Evolutionary conservation across 2,329 filamentous ascomycete species (phyloP), one percentile per base, ranked within the genome.

Genomic region (Xylariaceae sp.): DNA sequence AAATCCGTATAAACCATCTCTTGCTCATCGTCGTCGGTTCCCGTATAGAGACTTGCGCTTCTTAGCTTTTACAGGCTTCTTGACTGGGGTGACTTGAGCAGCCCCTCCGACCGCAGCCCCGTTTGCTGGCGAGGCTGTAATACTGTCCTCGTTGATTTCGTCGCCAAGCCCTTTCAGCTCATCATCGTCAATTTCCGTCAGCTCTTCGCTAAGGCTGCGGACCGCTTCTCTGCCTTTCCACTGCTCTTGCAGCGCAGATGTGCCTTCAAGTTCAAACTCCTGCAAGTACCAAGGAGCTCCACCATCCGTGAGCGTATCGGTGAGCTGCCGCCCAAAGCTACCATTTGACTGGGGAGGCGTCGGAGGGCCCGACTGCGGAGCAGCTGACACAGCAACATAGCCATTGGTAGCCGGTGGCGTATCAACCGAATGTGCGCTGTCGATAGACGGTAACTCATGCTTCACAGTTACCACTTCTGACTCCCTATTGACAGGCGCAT

Each of bases 131-230:
- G 66, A 67, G 3, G 66, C 66, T 9, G 64, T 68, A 39, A 70
- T 69, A 18, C 64, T 71, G 44, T 64, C 62, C 40, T 74, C 69
- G 49, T 74, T 73, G 22, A 79, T 68, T 49, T 78, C 75, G 37
- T 72, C 69, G 26, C 68, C 73, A 26, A 89, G 68, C 26, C 85
- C 87, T 55, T 87, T 83, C 43, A 95, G 72, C 65, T 91, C 88
- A 38, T 94, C 89, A 50, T 96, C 90, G 54, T 95, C 90, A 60
- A 96, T 81, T 59, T 96, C 91, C 42, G 87, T 94, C 17, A 96
- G 73, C 53, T 91, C 87, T 63, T 95, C 90, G 55, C 87, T 94
- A 64, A 91, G 81, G 53, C 69, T 71, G 19, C 76, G 68, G 28
- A 73, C 65, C 1, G 85, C 80, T 41, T 90, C 85, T 26, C 83